These are phyloP conservation scores for Spencermartinsiella europaea DNA, from an alignment of 805 yeast species.

Conservation along the genomic window DNA sequence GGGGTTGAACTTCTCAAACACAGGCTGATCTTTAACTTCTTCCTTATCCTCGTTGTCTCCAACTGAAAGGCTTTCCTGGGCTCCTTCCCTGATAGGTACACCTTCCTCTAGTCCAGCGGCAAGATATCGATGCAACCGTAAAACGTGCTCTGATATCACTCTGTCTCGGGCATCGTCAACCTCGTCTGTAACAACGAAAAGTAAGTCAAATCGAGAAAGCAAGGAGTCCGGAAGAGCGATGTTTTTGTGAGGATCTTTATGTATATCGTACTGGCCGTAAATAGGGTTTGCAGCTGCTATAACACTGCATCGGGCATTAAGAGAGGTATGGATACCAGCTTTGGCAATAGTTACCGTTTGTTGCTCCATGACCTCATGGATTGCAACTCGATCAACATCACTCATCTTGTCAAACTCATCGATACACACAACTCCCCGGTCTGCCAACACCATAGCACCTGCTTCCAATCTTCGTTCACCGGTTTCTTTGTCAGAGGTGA, in stretches of 20 bases:
- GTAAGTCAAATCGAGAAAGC: constrained; percentile 90
- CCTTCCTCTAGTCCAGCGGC: constrained; percentile 90
- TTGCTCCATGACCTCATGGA: constrained; percentile 99
- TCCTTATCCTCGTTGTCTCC: constrained; percentile 54
- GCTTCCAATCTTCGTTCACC: constrained; percentile 96
- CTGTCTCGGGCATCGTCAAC: constrained; percentile 81
- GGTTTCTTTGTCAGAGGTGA: constrained; percentile 91
- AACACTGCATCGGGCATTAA: constrained; percentile 94
- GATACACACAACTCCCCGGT: constrained; percentile 94
- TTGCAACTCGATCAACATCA: constrained; percentile 94
- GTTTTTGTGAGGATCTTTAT: constrained; percentile 92
- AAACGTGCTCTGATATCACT: constrained; percentile 85
- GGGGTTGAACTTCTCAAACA: constrained; percentile 82
- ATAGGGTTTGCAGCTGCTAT: constrained; percentile 98
- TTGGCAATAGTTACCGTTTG: constrained; percentile 97
- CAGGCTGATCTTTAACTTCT: constrained; percentile 45
- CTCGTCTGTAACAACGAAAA: constrained; percentile 95
- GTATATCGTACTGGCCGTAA: constrained; percentile 93
- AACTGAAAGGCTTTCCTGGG: constrained; percentile 68
- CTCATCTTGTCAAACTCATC: constrained; percentile 99
- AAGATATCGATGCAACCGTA: constrained; percentile 84
- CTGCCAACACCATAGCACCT: constrained; percentile 99
- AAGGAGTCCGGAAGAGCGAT: constrained; percentile 96
- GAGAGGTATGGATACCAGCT: constrained; percentile 95
- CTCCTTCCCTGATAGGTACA: constrained; percentile 81